These are phyloP conservation scores for Metarhizium album DNA, from an alignment of 2,329 filamentous ascomycete species.

Conservation along the genomic window DNA sequence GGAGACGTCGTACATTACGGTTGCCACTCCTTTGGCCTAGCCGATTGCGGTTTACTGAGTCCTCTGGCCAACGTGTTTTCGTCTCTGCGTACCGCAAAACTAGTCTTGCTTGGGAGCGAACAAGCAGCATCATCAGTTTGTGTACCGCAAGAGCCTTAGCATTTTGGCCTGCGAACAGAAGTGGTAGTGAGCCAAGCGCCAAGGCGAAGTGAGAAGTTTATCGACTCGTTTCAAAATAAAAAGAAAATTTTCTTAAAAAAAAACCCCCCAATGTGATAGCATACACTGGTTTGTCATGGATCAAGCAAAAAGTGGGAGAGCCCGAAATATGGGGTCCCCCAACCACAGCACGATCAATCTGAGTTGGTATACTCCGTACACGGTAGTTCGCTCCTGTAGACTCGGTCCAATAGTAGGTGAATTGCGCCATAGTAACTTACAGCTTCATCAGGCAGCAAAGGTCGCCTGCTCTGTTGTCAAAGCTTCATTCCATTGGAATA, in stretches of 20 bases:
- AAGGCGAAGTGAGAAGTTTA: too few relatives aligned
- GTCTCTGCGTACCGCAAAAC: not conserved
- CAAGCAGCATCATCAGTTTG: too few relatives aligned
- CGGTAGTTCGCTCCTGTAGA: too few relatives aligned
- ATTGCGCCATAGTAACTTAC: too few relatives aligned
- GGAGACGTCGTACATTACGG: not conserved
- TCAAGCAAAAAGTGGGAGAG: not conserved
- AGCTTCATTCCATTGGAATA: not conserved
- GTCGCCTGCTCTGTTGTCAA: not conserved
- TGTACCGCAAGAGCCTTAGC: too few relatives aligned
- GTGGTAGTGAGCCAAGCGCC: too few relatives aligned
- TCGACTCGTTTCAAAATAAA: too few relatives aligned
- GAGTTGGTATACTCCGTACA: not conserved
- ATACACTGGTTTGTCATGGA: not conserved
- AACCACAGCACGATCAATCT: not conserved
- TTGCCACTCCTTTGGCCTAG: not conserved
- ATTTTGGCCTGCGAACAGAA: too few relatives aligned
- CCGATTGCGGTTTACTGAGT: not conserved
- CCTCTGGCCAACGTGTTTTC: not conserved
- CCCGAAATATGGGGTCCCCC: not conserved
- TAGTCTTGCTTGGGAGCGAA: not conserved
- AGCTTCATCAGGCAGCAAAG: too few relatives aligned
- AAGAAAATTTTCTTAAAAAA: too few relatives aligned
- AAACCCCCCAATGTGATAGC: too few relatives aligned
- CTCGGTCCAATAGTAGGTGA: too few relatives aligned